Conservation (phyloP, 1,139 yeast species). For the Taiozyma sp. region DNA sequence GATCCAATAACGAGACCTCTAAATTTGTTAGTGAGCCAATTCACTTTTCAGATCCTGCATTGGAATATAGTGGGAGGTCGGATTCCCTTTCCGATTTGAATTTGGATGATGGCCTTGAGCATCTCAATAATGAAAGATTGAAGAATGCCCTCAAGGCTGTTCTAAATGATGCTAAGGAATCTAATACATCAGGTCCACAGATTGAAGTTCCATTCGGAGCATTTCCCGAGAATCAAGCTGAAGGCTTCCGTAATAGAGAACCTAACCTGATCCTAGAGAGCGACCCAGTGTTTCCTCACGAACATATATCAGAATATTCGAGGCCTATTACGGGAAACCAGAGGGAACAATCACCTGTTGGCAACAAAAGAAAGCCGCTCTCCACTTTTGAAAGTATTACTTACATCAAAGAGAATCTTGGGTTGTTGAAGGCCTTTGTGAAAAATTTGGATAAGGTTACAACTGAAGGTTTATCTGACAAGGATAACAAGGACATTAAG, state of each 20-base stretch:
- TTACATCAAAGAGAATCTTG: neutral
- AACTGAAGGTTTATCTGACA: conserved; percentile 10
- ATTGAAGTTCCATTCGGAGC: neutral
- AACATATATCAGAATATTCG: neutral
- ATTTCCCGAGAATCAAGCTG: neutral
- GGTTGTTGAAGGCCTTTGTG: neutral
- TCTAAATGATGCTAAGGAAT: neutral
- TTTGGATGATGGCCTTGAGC: conserved; percentile 2
- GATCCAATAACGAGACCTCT: neutral
- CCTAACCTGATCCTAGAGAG: neutral
- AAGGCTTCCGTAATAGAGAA: neutral
- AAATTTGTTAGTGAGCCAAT: neutral
- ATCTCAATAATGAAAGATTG: conserved; percentile 6
- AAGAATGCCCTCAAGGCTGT: conserved; percentile 3
- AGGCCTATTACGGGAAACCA: neutral
- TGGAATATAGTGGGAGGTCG: neutral
- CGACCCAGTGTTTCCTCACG: neutral
- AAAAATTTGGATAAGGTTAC: neutral
- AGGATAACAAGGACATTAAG: conserved; percentile 11
- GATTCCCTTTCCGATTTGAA: neutral
- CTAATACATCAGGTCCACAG: neutral
- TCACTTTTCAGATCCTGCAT: neutral
- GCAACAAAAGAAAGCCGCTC: neutral
- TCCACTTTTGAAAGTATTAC: neutral
- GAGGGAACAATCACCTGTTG: neutral